These are phyloP conservation scores for Phytophthora constricta DNA, from an alignment of 352 stramenopile genomes.

Conservation along the genomic window DNA sequence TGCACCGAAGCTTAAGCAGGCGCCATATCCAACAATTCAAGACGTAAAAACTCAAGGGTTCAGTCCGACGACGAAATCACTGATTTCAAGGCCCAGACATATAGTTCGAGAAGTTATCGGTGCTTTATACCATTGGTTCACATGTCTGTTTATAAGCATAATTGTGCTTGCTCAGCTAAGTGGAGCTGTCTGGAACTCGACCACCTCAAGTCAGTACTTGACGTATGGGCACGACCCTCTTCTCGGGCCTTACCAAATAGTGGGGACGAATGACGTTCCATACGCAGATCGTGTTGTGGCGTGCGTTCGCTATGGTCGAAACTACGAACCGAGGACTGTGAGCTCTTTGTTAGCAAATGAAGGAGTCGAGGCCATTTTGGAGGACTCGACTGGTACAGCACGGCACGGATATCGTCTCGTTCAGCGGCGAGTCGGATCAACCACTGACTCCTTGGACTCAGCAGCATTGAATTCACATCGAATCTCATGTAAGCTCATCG, in stretches of 20 bases:
- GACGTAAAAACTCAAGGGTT: not conserved
- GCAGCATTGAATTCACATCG: not conserved
- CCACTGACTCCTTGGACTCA: slow-evolving; percentile 11
- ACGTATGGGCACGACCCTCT: not conserved
- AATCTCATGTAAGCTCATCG: slow-evolving; percentile 7
- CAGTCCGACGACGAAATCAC: not conserved
- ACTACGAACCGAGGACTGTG: slow-evolving; percentile 28
- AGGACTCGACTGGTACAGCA: slow-evolving; percentile 20
- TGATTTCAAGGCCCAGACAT: not conserved
- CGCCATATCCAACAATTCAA: not conserved
- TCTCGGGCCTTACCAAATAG: not conserved
- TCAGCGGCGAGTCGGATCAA: not conserved
- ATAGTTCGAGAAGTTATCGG: not conserved
- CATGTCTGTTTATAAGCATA: slow-evolving; percentile 1
- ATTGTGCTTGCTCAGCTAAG: slow-evolving; percentile 5
- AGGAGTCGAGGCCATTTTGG: slow-evolving; percentile 18
- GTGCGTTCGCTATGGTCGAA: not conserved
- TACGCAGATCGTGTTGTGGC: slow-evolving; percentile 27
- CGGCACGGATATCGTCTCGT: slow-evolving; percentile 42
- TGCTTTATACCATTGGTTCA: slow-evolving; percentile 9
- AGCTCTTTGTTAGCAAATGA: slow-evolving; percentile 35
- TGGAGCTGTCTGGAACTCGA: slow-evolving; percentile 5
- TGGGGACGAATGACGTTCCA: slow-evolving; percentile 47
- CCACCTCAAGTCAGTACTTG: not conserved
- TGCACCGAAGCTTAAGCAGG: no score